Evolutionary conservation across 768 basidiomycete genomes (phyloP).

Genomic region (Pulveroboletus sp.): DNA sequence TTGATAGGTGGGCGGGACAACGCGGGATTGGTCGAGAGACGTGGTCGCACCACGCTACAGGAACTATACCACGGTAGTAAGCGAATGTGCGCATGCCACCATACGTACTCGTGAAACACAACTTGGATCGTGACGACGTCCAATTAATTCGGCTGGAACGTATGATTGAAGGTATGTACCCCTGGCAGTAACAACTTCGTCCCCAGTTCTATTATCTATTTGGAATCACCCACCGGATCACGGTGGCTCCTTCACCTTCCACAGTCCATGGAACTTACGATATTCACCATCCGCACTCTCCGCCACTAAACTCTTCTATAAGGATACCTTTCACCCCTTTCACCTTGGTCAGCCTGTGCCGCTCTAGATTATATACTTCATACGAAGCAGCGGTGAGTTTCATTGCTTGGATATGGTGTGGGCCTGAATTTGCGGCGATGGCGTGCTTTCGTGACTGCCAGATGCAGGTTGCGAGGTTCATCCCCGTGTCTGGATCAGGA

Average conservation of each 20-base stretch:
- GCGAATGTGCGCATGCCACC: neutral
- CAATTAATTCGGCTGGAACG: too few relatives aligned
- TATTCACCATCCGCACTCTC: slow-evolving; percentile 67
- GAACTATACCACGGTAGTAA: neutral
- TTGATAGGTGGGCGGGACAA: neutral
- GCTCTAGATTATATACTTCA: slow-evolving; percentile 72
- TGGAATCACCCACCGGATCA: too few relatives aligned
- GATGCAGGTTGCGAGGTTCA: slow-evolving; percentile 93
- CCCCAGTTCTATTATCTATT: too few relatives aligned
- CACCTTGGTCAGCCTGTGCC: slow-evolving; percentile 66
- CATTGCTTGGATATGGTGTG: slow-evolving; percentile 81
- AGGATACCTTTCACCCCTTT: slow-evolving; percentile 52
- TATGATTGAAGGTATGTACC: too few relatives aligned
- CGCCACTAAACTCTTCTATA: slow-evolving; percentile 56
- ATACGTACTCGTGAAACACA: too few relatives aligned
- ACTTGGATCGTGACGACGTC: too few relatives aligned
- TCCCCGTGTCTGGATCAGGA: slow-evolving; percentile 65
- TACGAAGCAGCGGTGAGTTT: slow-evolving; percentile 71
- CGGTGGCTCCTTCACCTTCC: neutral
- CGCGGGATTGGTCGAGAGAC: neutral
- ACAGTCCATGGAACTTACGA: neutral
- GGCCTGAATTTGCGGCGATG: slow-evolving; percentile 69
- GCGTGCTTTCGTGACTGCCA: slow-evolving; percentile 91
- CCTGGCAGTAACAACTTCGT: neutral
- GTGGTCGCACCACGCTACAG: too few relatives aligned